phyloP scores from a whole-genome alignment of 2,329 filamentous ascomycete genomes.

The Diplodia corticola region DNA sequence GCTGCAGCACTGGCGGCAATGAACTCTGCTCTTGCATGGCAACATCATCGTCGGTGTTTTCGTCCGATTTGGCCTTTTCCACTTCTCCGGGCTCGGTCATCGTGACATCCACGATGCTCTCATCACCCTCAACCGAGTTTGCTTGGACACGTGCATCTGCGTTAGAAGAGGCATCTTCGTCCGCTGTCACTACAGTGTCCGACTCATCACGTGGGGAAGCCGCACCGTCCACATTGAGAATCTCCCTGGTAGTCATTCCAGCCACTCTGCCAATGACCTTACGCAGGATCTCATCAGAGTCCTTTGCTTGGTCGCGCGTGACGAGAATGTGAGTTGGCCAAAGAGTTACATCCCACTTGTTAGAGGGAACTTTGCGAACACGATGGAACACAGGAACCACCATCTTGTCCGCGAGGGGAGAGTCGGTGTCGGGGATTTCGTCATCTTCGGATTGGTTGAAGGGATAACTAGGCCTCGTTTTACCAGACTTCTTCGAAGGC shows the following conservation, averaged over 20 bases:
- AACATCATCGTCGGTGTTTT: conserved; percentile 28
- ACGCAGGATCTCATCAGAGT: conserved; percentile 71
- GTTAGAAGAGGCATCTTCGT: conserved; percentile 64
- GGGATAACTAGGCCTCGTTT: conserved; percentile 53
- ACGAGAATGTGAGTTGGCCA: conserved; percentile 72
- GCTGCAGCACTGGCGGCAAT: conserved; percentile 54
- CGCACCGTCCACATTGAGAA: conserved; percentile 58
- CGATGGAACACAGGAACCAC: conserved; percentile 72
- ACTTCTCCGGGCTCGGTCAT: conserved; percentile 65
- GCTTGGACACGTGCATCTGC: conserved; percentile 71
- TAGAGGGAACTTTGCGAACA: conserved; percentile 38
- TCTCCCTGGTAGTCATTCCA: conserved; percentile 71
- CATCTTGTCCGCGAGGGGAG: conserved; percentile 64
- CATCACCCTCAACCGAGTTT: conserved; percentile 81
- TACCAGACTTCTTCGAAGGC: conserved; percentile 52
- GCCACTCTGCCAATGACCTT: conserved; percentile 77
- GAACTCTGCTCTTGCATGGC: conserved; percentile 38
- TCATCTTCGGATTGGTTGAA: conserved; percentile 48
- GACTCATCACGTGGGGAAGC: conserved; percentile 55
- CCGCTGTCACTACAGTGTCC: conserved; percentile 67
- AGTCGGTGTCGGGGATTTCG: conserved; percentile 56
- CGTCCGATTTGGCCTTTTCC: conserved; percentile 28
- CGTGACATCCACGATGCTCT: conserved; percentile 85
- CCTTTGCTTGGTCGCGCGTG: conserved; percentile 67
- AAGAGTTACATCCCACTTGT: conserved; percentile 39